Base-by-base conservation (phyloP, 2,329 filamentous ascomycete species). In the Aquanectria penicillioides region DNA sequence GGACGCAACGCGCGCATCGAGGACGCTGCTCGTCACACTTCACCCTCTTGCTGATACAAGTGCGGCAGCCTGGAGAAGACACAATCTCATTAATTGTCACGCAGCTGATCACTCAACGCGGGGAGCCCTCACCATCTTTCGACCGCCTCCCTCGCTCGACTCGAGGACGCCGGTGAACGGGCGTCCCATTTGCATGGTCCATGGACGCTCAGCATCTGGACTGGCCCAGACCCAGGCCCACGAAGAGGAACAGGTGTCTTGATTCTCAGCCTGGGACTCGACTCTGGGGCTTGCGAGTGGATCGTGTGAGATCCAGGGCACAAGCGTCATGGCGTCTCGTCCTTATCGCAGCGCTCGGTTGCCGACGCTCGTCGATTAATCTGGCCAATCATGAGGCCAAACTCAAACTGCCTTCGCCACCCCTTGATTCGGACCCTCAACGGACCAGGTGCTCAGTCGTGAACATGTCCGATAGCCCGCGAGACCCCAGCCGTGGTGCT, bases 11-110 rank as follows among this genome's bases (percentile, higher is more conserved):
- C 3, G 31, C 40, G 22, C 57, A 60, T 13, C 8, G 20, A 5
- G 52, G 52, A 13, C 18, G 57, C 22, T 46, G 23, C 18, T 60
- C 57, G 31, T 60, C 57, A n/a, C 57, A 60, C 15, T 60, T 60
- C 17, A 60, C 52, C 15, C 34, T 41, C 40, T 60, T 60, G 10
- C 28, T 34, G 37, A 60, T 15, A 10, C 52, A 60, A 7, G 57
- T 60, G 8, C 29, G 40, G 5, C 57, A 60, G 34, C 57, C 57
- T 60, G 34, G n/a, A 25, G 2, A 13, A 7, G 5, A 15, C 18
- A 12, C 15, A 5, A 17, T 43, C 23, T 49, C 20, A 23, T 49
- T 18, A 49, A 33, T 28, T 28, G 18, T 33, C 29, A 33, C 36
- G 12, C 28, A 46, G 41, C 29, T 46, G 17, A 46, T 33, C 26